phyloP scores from a whole-genome alignment of 2,329 filamentous ascomycete genomes.

The Fusarium kyushuense region DNA sequence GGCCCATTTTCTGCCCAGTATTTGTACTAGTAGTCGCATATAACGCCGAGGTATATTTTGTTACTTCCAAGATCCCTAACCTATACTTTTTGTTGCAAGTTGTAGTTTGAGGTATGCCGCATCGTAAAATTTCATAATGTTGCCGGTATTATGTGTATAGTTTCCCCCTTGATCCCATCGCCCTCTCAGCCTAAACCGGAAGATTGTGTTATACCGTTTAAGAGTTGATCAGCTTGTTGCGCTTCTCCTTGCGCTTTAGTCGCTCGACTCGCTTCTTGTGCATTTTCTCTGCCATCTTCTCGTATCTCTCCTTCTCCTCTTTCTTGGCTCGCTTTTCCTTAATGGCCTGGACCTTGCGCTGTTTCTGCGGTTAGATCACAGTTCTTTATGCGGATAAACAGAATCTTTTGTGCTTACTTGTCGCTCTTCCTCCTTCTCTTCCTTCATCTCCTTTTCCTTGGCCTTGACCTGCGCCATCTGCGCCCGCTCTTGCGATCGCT shows the following conservation, averaged over 20 bases:
- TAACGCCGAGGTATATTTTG: conserved; percentile 33
- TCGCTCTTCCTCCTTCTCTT: conserved; percentile 91
- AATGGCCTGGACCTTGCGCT: conserved; percentile 83
- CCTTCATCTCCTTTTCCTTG: conserved; percentile 94
- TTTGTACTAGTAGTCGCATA: conserved; percentile 2
- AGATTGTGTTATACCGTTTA: conserved; percentile 51
- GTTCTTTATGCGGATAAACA: background rate
- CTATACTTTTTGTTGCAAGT: conserved; percentile 18
- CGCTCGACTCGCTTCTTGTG: conserved; percentile 94
- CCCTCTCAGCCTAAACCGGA: background rate
- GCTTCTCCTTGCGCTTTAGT: conserved; percentile 94
- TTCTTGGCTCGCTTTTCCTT: conserved; percentile 89
- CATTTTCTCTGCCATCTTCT: conserved; percentile 97
- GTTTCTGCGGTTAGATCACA: conserved; percentile 34
- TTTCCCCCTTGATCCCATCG: background rate
- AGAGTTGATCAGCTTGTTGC: conserved; percentile 84
- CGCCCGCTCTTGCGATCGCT: conserved; percentile 77
- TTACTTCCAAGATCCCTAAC: conserved; percentile 30
- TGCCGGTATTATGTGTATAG: conserved; percentile 22
- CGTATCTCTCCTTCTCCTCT: conserved; percentile 92
- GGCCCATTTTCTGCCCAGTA: background rate
- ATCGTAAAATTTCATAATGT: conserved; percentile 45
- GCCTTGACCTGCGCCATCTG: conserved; percentile 84
- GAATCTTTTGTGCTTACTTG: conserved; percentile 67
- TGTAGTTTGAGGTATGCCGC: conserved; percentile 32